phyloP scores from a whole-genome alignment of 192 early-diverging fungal species.

The Linnemannia hyalina region DNA sequence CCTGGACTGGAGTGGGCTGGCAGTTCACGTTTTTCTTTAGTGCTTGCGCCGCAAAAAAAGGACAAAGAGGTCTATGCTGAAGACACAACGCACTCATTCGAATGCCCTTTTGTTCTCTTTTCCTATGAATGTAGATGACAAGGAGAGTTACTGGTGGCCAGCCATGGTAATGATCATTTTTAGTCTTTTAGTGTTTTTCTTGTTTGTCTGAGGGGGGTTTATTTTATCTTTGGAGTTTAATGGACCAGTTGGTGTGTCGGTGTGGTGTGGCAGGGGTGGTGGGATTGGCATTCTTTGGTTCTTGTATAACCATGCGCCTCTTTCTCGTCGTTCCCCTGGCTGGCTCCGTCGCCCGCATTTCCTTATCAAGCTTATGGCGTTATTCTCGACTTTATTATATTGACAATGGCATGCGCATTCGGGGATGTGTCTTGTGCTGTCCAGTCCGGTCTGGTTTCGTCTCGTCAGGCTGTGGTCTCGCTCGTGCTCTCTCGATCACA shows the following conservation, averaged over 20 bases:
- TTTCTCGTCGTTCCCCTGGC: neutral
- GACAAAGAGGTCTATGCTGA: neutral
- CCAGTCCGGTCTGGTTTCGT: neutral
- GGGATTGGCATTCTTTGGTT: neutral
- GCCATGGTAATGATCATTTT: conserved; percentile 45
- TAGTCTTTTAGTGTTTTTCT: neutral
- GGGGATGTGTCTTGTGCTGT: neutral
- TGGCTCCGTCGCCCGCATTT: conserved; percentile 12
- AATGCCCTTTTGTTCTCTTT: neutral
- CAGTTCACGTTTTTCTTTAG: neutral
- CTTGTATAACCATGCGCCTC: neutral
- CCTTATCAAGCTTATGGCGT: conserved; percentile 40
- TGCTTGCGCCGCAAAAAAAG: neutral
- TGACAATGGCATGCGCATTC: conserved; percentile 31
- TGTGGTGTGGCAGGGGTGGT: neutral
- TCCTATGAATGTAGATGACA: conserved; percentile 37
- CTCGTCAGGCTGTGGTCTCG: neutral
- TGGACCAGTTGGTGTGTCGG: neutral
- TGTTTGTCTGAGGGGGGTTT: conserved; percentile 2
- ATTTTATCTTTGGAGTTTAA: neutral
- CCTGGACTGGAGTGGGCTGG: neutral
- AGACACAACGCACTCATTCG: neutral
- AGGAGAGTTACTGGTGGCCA: conserved; percentile 55
- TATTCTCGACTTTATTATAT: neutral
- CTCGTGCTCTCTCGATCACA: conserved; percentile 8